Percentiles rank a stretch among this genome's conserved stretches.
Conservation (phyloP, 2,329 filamentous ascomycete species). For the Colletotrichum incanum region DNA sequence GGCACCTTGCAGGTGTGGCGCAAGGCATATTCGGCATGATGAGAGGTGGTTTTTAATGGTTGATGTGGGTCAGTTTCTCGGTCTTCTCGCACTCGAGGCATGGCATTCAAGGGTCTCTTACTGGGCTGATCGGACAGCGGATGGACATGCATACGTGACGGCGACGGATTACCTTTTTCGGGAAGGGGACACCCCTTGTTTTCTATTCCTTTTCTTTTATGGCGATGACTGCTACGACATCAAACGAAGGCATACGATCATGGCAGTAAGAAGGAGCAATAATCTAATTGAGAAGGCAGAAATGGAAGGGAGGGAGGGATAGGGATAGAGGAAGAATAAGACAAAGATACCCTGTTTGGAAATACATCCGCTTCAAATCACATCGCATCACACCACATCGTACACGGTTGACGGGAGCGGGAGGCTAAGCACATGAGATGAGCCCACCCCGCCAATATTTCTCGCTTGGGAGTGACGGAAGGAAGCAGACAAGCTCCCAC, state of each 20-base stretch:
- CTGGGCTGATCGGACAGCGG: constrained; percentile 8
- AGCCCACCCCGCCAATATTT: constrained; percentile 3
- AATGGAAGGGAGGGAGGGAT: not conserved
- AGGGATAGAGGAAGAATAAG: not conserved
- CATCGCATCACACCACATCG: not conserved
- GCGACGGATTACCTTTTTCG: constrained; percentile 8
- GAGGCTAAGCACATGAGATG: constrained; percentile 4
- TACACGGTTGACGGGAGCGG: constrained; percentile 16
- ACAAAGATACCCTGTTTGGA: constrained; percentile 19
- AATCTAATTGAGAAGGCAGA: not conserved
- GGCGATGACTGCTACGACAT: constrained; percentile 2
- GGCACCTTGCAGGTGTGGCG: constrained; percentile 40
- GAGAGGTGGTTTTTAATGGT: constrained; percentile 29
- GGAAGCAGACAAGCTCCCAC: not conserved
- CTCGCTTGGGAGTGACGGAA: constrained; percentile 1
- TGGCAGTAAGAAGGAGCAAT: not conserved
- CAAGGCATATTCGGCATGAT: constrained; percentile 37
- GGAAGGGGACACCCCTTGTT: not conserved
- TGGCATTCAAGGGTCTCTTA: constrained; percentile 8
- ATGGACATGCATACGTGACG: not conserved
- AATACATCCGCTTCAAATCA: constrained; percentile 5
- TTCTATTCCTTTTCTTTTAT: not conserved
- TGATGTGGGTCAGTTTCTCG: constrained; percentile 18
- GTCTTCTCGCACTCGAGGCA: constrained; percentile 22
- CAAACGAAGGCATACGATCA: constrained; percentile 6